A percentile compares a stretch with the other conserved stretches of the same genome.
These are phyloP conservation scores for Violaceomyces palustris DNA, from an alignment of 1,284 basidiomycete genomes.

Conservation along the genomic window DNA sequence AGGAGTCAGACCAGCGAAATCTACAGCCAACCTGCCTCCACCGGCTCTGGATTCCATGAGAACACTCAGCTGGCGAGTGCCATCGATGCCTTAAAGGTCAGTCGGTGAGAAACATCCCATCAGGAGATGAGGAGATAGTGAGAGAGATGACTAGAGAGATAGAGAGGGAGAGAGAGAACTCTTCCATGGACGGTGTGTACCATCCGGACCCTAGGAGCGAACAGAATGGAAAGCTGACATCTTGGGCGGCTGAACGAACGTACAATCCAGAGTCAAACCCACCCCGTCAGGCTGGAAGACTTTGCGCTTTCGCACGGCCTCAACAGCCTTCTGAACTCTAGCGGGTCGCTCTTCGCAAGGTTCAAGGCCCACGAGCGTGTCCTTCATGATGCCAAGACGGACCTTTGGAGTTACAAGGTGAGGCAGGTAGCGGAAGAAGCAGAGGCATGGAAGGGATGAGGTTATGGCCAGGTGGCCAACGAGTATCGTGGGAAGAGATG, in stretches of 20 bases:
- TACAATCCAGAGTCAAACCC: constrained; percentile 62
- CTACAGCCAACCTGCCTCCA: constrained; percentile 78
- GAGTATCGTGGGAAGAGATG: too few relatives aligned
- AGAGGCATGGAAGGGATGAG: neutral
- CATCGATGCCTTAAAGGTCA: constrained; percentile 68
- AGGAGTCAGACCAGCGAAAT: constrained; percentile 55
- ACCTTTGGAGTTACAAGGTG: constrained; percentile 73
- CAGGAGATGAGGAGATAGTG: neutral
- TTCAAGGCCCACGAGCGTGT: constrained; percentile 76
- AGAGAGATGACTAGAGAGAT: too few relatives aligned
- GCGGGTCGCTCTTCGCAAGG: constrained; percentile 67
- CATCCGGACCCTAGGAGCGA: too few relatives aligned
- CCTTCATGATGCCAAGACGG: constrained; percentile 71
- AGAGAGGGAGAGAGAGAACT: constrained; percentile 3
- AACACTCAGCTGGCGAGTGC: constrained; percentile 82
- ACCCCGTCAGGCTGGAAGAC: constrained; percentile 78
- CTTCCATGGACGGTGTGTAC: too few relatives aligned
- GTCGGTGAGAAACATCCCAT: too few relatives aligned
- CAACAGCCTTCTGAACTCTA: constrained; percentile 63
- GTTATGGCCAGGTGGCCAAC: too few relatives aligned
- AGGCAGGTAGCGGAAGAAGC: too few relatives aligned
- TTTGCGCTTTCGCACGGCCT: constrained; percentile 72
- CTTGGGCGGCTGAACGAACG: neutral
- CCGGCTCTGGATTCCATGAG: constrained; percentile 71
- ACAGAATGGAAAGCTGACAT: too few relatives aligned